Evolutionary conservation across 2,329 filamentous ascomycete species (phyloP).

Genomic region (Trichoderma cornu-damae): DNA sequence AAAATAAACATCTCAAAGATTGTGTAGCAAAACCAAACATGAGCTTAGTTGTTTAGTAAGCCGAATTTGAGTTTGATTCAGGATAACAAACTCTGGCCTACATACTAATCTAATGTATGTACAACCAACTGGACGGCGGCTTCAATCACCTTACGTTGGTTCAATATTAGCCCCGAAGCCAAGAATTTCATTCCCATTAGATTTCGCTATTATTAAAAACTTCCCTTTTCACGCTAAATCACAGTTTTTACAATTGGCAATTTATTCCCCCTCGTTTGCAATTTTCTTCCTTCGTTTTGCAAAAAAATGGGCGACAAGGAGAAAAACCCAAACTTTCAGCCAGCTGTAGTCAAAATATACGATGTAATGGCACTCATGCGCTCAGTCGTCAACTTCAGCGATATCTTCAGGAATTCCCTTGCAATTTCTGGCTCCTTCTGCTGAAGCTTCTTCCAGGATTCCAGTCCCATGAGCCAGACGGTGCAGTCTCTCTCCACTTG

Average conservation of each 20-base stretch:
- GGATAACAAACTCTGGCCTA: too few species aligned
- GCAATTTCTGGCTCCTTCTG: constrained; percentile 69
- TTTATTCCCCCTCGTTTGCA: not conserved
- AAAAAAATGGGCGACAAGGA: not conserved
- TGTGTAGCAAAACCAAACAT: not conserved
- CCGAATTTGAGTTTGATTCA: too few species aligned
- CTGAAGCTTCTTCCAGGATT: constrained; percentile 69
- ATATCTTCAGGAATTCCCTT: constrained; percentile 75
- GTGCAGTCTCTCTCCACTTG: constrained; percentile 76
- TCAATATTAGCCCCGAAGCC: too few species aligned
- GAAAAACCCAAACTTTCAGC: too few species aligned
- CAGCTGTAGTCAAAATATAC: constrained; percentile 48
- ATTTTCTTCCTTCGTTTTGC: not conserved
- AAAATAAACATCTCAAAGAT: too few species aligned
- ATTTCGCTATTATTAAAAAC: constrained; percentile 11
- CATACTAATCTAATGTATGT: too few species aligned
- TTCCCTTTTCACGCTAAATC: constrained; percentile 9
- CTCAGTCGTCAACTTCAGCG: constrained; percentile 91
- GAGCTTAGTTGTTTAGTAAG: too few species aligned
- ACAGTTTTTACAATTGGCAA: not conserved
- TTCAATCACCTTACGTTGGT: too few species aligned
- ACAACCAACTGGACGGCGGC: too few species aligned
- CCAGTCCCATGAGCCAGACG: constrained; percentile 71
- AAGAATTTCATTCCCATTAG: not conserved
- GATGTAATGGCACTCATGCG: constrained; percentile 69